phyloP scores from a whole-genome alignment of 257 asterid genomes.

The Salvia rosmarinus region DNA sequence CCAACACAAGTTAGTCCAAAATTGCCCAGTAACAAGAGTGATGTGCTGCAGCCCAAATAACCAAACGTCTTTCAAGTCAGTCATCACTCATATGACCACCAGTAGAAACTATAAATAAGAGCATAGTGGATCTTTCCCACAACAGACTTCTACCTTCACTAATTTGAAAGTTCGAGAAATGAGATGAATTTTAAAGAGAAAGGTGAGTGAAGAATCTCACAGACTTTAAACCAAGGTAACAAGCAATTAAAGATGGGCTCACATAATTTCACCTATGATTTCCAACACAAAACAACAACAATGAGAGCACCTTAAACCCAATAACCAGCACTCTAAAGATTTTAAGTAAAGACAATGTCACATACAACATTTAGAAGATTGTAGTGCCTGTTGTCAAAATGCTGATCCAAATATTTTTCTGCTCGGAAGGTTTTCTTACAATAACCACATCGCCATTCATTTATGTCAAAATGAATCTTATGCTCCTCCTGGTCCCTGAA shows the following conservation, averaged over 20 bases:
- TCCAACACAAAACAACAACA: neutral
- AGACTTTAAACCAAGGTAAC: constrained; percentile 12
- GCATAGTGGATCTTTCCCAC: neutral
- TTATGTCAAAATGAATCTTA: constrained; percentile 74
- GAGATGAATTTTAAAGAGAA: neutral
- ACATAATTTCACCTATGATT: constrained; percentile 7
- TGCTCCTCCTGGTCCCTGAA: constrained; percentile 95
- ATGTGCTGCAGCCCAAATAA: constrained; percentile 2
- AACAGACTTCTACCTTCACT: neutral
- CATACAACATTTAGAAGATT: constrained; percentile 84
- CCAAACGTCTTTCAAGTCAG: neutral
- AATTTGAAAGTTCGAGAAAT: neutral
- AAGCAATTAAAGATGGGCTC: neutral
- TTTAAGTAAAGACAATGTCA: constrained; percentile 31
- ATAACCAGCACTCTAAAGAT: constrained; percentile 14
- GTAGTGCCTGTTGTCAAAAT: constrained; percentile 88
- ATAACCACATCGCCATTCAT: constrained; percentile 91
- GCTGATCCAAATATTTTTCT: constrained; percentile 83
- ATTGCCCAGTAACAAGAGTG: neutral
- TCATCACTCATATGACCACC: neutral
- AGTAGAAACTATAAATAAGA: neutral
- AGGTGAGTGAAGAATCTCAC: neutral
- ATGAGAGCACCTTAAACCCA: constrained; percentile 10
- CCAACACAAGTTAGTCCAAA: neutral
- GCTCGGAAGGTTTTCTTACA: constrained; percentile 87